Conservation (phyloP, 768 basidiomycete species). For the Pleurotus djamor region DNA sequence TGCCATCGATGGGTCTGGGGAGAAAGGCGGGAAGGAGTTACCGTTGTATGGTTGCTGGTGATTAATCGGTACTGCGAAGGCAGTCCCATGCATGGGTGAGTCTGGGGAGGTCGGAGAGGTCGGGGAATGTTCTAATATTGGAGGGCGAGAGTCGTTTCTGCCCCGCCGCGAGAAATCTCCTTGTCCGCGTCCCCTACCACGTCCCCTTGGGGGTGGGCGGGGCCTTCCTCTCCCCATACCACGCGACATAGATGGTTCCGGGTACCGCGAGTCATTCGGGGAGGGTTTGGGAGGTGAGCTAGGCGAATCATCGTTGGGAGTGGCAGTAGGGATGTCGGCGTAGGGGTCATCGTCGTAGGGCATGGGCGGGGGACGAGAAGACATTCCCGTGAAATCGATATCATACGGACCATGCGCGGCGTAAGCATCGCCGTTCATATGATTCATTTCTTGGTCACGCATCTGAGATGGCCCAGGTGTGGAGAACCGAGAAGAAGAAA, state of each 20-base stretch:
- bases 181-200: constrained; percentile 29
- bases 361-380: constrained; percentile 62
- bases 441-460: constrained; percentile 52
- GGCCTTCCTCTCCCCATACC: neutral
- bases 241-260: neutral
- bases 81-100: constrained; percentile 16
- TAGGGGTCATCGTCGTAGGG: constrained; percentile 80
- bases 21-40: constrained; percentile 12
- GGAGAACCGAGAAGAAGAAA: constrained; percentile 49
- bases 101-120: constrained; percentile 44
- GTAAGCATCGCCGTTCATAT: constrained; percentile 58
- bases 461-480: constrained; percentile 54
- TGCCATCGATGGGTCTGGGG: constrained; percentile 15
- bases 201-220: constrained; percentile 22
- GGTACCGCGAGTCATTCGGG: neutral
- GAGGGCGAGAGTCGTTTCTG: constrained; percentile 31
- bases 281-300: neutral
- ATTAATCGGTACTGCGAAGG: constrained; percentile 10
- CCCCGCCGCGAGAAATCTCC: constrained; percentile 21
- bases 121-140: constrained; percentile 43
- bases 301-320: neutral
- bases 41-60: constrained; percentile 13
- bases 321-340: constrained; percentile 33
- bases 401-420: constrained; percentile 71
- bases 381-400: constrained; percentile 51